Conservation (phyloP, 495 filamentous ascomycete genomes). For the Daldinia decipiens region DNA sequence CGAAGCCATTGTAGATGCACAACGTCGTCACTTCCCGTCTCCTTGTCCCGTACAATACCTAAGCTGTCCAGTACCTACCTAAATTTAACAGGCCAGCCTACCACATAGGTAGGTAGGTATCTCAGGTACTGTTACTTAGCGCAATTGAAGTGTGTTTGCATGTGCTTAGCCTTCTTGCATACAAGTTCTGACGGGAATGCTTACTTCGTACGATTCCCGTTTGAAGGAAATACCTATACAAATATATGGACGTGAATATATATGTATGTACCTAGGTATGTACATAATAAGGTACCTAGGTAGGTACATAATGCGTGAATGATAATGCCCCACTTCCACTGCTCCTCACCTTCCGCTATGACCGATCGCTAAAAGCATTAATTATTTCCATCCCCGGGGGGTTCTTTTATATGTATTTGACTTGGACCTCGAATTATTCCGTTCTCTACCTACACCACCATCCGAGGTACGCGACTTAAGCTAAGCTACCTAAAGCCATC, state of each 20-base stretch:
- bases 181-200: background rate
- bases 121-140: background rate
- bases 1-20: conserved; percentile 7
- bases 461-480: conserved; percentile 9
- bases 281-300: background rate
- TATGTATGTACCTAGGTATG: background rate
- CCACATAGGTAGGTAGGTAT: background rate
- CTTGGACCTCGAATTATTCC: conserved; percentile 4
- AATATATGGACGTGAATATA: background rate
- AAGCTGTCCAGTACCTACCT: too few relatives aligned
- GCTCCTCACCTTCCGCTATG: conserved; percentile 25
- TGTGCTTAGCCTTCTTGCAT: background rate
- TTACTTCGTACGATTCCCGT: background rate
- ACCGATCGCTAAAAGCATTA: conserved; percentile 24
- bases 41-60: background rate
- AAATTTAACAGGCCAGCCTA: too few relatives aligned
- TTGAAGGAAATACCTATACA: background rate
- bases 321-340: conserved; percentile 21
- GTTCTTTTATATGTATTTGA: background rate
- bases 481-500: background rate
- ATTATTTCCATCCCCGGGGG: conserved; percentile 1
- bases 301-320: conserved; percentile 6
- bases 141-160: background rate
- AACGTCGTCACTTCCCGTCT: background rate
- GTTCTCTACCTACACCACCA: background rate